These are phyloP conservation scores for Aspergillus brunneoviolaceus DNA, from an alignment of 2,329 filamentous ascomycete species.

Conservation along the genomic window DNA sequence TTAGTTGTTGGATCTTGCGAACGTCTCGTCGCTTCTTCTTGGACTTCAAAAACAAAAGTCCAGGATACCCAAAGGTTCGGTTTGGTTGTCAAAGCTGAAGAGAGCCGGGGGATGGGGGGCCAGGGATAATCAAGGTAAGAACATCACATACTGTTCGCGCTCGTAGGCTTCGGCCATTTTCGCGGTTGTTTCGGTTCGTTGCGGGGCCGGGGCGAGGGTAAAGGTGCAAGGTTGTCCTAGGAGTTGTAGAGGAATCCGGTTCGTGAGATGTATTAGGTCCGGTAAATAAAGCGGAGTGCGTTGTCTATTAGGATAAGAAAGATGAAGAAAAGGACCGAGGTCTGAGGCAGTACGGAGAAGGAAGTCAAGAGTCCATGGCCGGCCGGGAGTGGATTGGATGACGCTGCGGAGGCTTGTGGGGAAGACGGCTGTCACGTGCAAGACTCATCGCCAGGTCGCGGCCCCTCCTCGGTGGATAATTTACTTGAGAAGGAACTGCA, in stretches of 20 bases:
- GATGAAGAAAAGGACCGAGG: no score
- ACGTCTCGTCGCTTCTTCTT: no score
- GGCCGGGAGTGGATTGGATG: not conserved
- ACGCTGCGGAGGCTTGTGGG: slow-evolving; percentile 5
- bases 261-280: no score
- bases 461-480: not conserved
- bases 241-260: no score
- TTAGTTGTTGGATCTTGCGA: not conserved
- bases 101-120: not conserved
- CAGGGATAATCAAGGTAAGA: not conserved
- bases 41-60: no score
- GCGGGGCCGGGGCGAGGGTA: not conserved
- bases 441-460: not conserved
- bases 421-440: not conserved
- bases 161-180: slow-evolving; percentile 75
- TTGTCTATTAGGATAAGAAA: no score
- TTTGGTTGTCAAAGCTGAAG: no score
- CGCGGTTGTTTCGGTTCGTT: not conserved
- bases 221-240: no score
- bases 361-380: no score
- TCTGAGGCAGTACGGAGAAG: not conserved
- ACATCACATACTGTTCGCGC: slow-evolving; percentile 62
- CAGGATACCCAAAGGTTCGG: no score
- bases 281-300: no score
- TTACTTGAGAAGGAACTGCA: no score